phyloP scores from a whole-genome alignment of 1,284 basidiomycete genomes.

The Mycena sp. region DNA sequence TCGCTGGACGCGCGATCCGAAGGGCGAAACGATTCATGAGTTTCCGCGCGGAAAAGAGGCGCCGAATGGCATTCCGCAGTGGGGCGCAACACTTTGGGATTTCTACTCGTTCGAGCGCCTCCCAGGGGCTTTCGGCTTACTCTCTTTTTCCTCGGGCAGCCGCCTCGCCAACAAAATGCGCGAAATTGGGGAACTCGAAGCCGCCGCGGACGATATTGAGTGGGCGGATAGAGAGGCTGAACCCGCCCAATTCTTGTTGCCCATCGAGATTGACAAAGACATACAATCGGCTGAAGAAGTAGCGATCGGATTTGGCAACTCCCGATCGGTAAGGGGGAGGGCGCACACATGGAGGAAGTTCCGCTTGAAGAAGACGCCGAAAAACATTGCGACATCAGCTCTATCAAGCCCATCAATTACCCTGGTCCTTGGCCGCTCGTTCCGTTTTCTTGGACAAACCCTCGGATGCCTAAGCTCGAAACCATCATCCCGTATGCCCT shows the following conservation, averaged over 20 bases:
- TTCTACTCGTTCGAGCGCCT: constrained; percentile 47
- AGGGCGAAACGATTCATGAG: constrained; percentile 34
- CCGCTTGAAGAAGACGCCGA: constrained; percentile 8
- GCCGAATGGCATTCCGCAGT: constrained; percentile 47
- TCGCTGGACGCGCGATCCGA: constrained; percentile 46
- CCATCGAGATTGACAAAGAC: constrained; percentile 23
- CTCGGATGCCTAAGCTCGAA: constrained; percentile 36
- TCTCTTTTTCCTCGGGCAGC: constrained; percentile 48
- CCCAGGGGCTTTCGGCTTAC: constrained; percentile 20
- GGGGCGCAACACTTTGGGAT: constrained; percentile 57
- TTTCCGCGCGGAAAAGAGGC: constrained; percentile 40
- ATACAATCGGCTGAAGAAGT: neutral
- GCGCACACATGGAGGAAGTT: neutral
- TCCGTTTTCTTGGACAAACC: constrained; percentile 33
- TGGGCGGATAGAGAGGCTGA: constrained; percentile 49
- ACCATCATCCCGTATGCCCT: constrained; percentile 43
- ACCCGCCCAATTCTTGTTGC: constrained; percentile 43
- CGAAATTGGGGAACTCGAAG: constrained; percentile 44
- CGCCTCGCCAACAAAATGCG: constrained; percentile 46
- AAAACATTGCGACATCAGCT: constrained; percentile 29
- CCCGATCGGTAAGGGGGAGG: neutral
- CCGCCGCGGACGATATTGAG: constrained; percentile 43
- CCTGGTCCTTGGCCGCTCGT: constrained; percentile 47
- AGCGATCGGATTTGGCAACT: neutral
- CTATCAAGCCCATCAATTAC: constrained; percentile 43